Percentiles rank a stretch among this genome's conserved stretches.
phyloP scores from a whole-genome alignment of 768 basidiomycete species.

The Serendipita sp. region DNA sequence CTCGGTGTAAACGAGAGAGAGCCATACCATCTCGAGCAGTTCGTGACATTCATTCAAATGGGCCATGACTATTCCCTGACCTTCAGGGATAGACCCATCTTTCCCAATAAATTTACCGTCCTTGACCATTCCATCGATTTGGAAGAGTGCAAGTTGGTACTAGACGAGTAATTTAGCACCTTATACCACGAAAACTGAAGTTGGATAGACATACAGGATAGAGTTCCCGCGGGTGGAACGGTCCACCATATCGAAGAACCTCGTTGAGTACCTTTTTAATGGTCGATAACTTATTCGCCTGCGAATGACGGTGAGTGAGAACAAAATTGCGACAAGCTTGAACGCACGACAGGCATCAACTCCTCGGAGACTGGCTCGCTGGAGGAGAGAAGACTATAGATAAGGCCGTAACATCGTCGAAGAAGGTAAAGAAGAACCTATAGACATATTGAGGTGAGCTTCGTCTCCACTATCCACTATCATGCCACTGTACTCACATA shows the following conservation, averaged over 20 bases:
- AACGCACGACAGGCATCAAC: slow-evolving; percentile 78
- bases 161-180: slow-evolving; percentile 17
- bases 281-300: slow-evolving; percentile 94
- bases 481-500: slow-evolving; percentile 40
- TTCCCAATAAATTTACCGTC: slow-evolving; percentile 86
- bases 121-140: slow-evolving; percentile 83
- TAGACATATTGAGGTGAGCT: not conserved
- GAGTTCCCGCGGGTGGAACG: slow-evolving; percentile 78
- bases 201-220: slow-evolving; percentile 54
- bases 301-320: not conserved
- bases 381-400: slow-evolving; percentile 82
- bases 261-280: slow-evolving; percentile 96
- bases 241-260: slow-evolving; percentile 86
- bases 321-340: slow-evolving; percentile 8
- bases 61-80: slow-evolving; percentile 90
- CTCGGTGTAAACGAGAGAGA: too few species aligned
- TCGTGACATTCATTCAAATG: slow-evolving; percentile 95
- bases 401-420: slow-evolving; percentile 87
- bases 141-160: slow-evolving; percentile 90
- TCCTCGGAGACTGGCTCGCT: slow-evolving; percentile 97
- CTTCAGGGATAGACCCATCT: slow-evolving; percentile 84
- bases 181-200: slow-evolving; percentile 8
- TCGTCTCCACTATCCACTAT: slow-evolving; percentile 3
- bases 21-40: slow-evolving; percentile 73
- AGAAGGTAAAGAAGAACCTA: slow-evolving; percentile 87